phyloP scores from a whole-genome alignment of 352 stramenopile species.

The Pythium brachiatum region DNA sequence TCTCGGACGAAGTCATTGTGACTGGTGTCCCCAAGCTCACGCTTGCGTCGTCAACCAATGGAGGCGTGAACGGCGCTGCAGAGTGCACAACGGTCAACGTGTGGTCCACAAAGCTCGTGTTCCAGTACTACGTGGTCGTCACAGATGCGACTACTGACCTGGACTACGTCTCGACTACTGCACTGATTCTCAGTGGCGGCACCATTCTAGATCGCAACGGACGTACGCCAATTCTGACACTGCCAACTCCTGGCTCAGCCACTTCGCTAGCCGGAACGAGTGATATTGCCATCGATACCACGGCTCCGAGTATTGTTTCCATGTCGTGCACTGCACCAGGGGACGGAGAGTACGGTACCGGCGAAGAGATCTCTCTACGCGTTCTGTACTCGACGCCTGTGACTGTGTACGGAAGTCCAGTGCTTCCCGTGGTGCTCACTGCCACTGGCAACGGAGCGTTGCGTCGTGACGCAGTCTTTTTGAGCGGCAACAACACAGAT shows the following conservation, averaged over 20 bases:
- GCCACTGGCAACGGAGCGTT: constrained; percentile 36
- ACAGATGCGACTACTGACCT: constrained; percentile 54
- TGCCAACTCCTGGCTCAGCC: constrained; percentile 42
- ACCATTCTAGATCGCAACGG: constrained; percentile 70
- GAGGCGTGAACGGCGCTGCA: constrained; percentile 41
- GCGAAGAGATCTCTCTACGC: constrained; percentile 56
- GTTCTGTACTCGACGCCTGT: constrained; percentile 65
- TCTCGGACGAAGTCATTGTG: constrained; percentile 75
- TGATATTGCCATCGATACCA: constrained; percentile 67
- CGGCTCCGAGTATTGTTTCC: constrained; percentile 51
- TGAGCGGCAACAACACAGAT: constrained; percentile 66
- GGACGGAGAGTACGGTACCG: constrained; percentile 64
- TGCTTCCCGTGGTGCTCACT: constrained; percentile 47
- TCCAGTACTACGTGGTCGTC: constrained; percentile 62
- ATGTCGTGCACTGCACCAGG: constrained; percentile 49
- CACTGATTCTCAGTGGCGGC: constrained; percentile 50
- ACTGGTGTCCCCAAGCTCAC: constrained; percentile 51
- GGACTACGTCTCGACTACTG: constrained; percentile 57
- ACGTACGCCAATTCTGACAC: constrained; percentile 45
- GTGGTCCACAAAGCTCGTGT: constrained; percentile 58
- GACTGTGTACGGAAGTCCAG: constrained; percentile 55
- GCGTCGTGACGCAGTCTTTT: constrained; percentile 41
- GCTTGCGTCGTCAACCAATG: constrained; percentile 40
- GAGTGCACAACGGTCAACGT: constrained; percentile 52
- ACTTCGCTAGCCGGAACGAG: constrained; percentile 51